A percentile compares a stretch with the other conserved stretches of the same genome.
Evolutionary conservation across 1,139 yeast species (phyloP).

Genomic region (Zygosaccharomyces pseudobailii): DNA sequence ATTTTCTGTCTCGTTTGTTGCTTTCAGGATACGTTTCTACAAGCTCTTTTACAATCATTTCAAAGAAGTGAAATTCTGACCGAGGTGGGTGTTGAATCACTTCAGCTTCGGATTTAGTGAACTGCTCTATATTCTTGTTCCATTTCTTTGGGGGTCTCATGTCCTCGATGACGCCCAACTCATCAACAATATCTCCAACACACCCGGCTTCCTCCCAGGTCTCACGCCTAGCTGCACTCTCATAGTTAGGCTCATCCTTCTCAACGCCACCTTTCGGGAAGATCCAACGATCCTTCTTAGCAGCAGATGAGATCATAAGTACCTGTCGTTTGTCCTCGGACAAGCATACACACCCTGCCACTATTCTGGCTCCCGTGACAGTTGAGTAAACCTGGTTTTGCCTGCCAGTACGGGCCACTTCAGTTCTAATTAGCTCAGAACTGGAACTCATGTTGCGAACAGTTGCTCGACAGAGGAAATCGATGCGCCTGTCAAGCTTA

Average conservation of each 20-base stretch:
- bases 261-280: constrained; percentile 97
- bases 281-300: constrained; percentile 68
- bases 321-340: constrained; percentile 54
- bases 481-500: neutral
- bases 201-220: constrained; percentile 99
- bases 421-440: constrained; percentile 20
- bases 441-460: neutral
- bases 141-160: constrained; percentile 63
- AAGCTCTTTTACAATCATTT: constrained; percentile 56
- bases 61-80: constrained; percentile 80
- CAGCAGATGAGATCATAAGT: constrained; percentile 71
- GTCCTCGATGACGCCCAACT: constrained; percentile 65
- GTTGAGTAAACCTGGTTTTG: constrained; percentile 44
- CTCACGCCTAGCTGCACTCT: constrained; percentile 69
- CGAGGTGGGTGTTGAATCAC: constrained; percentile 46
- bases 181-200: constrained; percentile 51
- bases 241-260: constrained; percentile 60
- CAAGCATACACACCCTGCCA: constrained; percentile 86
- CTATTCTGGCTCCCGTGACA: constrained; percentile 67
- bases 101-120: constrained; percentile 19
- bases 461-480: neutral
- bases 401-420: constrained; percentile 30
- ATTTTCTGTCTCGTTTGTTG: constrained; percentile 53
- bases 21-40: constrained; percentile 73
- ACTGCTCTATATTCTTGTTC: constrained; percentile 31